Evolutionary conservation across 345 rosid species (phyloP).

Genomic region (Heritiera littoralis): DNA sequence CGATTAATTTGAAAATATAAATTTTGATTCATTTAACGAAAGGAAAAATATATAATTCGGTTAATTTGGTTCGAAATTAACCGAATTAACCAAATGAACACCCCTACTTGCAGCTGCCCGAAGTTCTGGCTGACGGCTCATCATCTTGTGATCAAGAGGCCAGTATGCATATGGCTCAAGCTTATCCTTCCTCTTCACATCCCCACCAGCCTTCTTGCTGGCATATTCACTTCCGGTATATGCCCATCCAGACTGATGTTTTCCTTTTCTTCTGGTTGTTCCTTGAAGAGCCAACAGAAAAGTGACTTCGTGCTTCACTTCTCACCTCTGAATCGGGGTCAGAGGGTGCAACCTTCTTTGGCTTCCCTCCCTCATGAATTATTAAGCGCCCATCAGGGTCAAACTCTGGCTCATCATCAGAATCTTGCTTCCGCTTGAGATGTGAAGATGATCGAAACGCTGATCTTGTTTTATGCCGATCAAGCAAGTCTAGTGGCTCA

Average conservation of each 20-base stretch:
- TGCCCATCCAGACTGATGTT: conserved; percentile 74
- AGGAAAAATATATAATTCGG: too few relatives aligned
- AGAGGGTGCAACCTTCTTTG: conserved; percentile 39
- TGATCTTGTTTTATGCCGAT: conserved; percentile 67
- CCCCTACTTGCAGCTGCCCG: conserved; percentile 86
- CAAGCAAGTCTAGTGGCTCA: conserved; percentile 93
- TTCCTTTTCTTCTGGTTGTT: conserved; percentile 69
- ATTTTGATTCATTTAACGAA: too few relatives aligned
- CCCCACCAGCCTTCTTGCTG: conserved; percentile 88
- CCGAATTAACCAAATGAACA: too few relatives aligned
- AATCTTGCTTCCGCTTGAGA: conserved; percentile 61
- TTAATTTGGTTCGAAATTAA: too few relatives aligned
- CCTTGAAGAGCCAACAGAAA: conserved; percentile 49
- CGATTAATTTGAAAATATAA: too few relatives aligned
- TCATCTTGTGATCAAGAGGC: too few relatives aligned
- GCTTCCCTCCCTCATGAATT: conserved; percentile 54
- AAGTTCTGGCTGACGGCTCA: conserved; percentile 68
- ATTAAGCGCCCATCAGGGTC: conserved; percentile 83
- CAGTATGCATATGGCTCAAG: conserved; percentile 35
- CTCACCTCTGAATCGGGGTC: conserved; percentile 52
- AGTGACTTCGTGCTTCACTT: conserved; percentile 58
- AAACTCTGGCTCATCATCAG: conserved; percentile 82
- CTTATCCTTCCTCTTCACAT: conserved; percentile 81
- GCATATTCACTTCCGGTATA: conserved; percentile 71
- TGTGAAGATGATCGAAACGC: conserved; percentile 64